A percentile compares a stretch with the other conserved stretches of the same genome.
Evolutionary conservation across 225 moss, liverwort and hornwort species (phyloP).

Genomic region (Bryoerythrophyllum caledonicum): DNA sequence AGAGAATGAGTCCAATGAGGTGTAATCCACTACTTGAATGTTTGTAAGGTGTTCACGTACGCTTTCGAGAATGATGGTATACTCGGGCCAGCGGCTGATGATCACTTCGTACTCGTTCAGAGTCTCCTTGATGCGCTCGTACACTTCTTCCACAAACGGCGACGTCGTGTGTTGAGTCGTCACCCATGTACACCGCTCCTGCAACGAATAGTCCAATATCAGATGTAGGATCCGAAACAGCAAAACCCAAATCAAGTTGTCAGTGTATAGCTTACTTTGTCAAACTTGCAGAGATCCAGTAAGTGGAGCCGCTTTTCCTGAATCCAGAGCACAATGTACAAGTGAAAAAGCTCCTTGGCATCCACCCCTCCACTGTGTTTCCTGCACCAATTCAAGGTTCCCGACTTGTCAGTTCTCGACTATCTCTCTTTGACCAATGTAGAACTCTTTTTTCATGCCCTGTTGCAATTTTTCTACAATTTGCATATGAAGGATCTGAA

Average conservation of each 20-base stretch:
- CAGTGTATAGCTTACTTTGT: slow-evolving; percentile 53
- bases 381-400: slow-evolving; percentile 37
- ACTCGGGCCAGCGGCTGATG: slow-evolving; percentile 96
- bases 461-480: no score
- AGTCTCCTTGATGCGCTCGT: slow-evolving; percentile 68
- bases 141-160: slow-evolving; percentile 84
- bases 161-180: slow-evolving; percentile 87
- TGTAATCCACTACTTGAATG: not conserved
- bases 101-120: slow-evolving; percentile 88
- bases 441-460: no score
- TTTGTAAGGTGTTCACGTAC: slow-evolving; percentile 33
- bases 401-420: no score
- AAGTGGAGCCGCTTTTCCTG: slow-evolving; percentile 95
- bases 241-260: not conserved
- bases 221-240: not conserved
- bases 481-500: no score
- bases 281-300: slow-evolving; percentile 91
- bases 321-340: slow-evolving; percentile 96
- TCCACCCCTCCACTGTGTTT: slow-evolving; percentile 76
- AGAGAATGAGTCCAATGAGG: not conserved
- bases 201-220: not conserved
- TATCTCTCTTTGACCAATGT: no score
- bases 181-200: slow-evolving; percentile 97
- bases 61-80: slow-evolving; percentile 80
- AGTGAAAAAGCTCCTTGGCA: slow-evolving; percentile 85